A percentile compares a stretch with the other conserved stretches of the same genome.
These are phyloP conservation scores for Rosa persica DNA, from an alignment of 306 rosid species.

Conservation along the genomic window DNA sequence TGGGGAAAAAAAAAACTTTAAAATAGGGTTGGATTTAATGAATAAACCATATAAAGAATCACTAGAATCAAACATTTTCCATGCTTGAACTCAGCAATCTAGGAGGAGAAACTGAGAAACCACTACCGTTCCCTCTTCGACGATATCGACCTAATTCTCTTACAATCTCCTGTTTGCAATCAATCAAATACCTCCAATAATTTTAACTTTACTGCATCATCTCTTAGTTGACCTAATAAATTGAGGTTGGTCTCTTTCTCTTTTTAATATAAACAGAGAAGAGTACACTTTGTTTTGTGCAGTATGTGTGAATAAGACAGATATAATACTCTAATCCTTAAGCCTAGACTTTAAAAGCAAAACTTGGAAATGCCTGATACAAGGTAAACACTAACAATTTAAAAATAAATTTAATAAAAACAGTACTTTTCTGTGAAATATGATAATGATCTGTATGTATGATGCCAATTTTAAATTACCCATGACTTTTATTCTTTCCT, in stretches of 20 bases:
- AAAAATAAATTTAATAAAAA: background rate
- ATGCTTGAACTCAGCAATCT: background rate
- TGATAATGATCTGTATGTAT: background rate
- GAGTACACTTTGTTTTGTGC: background rate
- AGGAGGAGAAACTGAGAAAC: background rate
- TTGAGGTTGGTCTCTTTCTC: background rate
- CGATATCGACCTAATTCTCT: background rate
- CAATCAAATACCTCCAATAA: background rate
- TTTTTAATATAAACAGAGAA: background rate
- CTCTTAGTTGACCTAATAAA: background rate
- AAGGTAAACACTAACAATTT: background rate
- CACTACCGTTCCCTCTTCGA: background rate
- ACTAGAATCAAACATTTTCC: background rate
- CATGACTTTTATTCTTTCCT: background rate
- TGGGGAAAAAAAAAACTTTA: background rate
- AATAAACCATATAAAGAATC: background rate
- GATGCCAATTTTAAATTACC: background rate
- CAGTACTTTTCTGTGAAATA: background rate
- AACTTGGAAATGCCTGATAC: background rate
- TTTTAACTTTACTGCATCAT: background rate
- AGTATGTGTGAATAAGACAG: background rate
- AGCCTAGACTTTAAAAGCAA: background rate
- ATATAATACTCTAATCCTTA: background rate
- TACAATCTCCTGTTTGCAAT: background rate
- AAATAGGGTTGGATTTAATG: background rate